Evolutionary conservation across 2,329 filamentous ascomycete species (phyloP).

Genomic region (Clonostachys byssicola): DNA sequence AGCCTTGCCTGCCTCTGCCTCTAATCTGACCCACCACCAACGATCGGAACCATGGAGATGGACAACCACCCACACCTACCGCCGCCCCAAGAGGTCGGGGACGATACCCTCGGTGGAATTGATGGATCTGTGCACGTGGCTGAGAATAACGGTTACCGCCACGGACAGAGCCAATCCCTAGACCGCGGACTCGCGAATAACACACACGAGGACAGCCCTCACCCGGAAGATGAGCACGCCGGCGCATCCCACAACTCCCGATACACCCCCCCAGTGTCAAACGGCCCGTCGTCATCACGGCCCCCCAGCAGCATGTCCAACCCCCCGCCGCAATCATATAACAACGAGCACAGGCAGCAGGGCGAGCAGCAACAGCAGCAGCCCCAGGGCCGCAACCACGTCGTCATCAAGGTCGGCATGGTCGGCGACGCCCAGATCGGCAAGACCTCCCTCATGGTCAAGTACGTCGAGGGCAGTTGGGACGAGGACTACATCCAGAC

Average conservation of each 20-base stretch:
- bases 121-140: constrained; percentile 40
- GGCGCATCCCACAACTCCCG: constrained; percentile 17
- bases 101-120: constrained; percentile 45
- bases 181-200: constrained; percentile 37
- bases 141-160: constrained; percentile 27
- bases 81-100: constrained; percentile 28
- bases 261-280: constrained; percentile 22
- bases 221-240: constrained; percentile 34
- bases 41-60: constrained; percentile 45
- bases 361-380: constrained; percentile 47
- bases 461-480: constrained; percentile 99
- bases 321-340: constrained; percentile 5
- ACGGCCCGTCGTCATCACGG: constrained; percentile 5
- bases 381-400: constrained; percentile 63
- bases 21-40: too few relatives aligned
- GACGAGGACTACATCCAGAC: constrained; percentile 99
- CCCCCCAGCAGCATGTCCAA: constrained; percentile 9
- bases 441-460: constrained; percentile 99
- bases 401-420: constrained; percentile 99
- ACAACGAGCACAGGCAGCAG: constrained; percentile 7
- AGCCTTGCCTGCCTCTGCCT: neutral
- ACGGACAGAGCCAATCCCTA: constrained; percentile 43
- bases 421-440: constrained; percentile 98
- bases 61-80: constrained; percentile 10
- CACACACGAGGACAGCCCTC: constrained; percentile 18